Evolutionary conservation across 2,329 filamentous ascomycete species (phyloP), one percentile per base, ranked within the genome.

Genomic region (Alternaria triticimaculans): DNA sequence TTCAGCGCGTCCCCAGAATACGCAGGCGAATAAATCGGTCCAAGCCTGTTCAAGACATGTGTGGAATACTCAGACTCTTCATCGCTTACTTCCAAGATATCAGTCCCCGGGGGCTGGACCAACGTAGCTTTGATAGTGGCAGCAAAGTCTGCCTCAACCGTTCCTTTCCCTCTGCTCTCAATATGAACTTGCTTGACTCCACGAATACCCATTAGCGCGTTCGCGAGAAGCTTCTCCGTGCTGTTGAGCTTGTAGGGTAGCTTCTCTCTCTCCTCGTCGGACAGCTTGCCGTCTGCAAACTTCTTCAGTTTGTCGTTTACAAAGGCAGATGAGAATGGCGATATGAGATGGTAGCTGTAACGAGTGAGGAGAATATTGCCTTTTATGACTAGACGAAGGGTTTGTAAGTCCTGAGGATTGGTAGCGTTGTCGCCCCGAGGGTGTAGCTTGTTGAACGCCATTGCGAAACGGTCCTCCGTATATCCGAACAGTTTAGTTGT

Each of bases 201-300:
- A 5, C 69, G 68, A 48, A 73, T 65, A 3, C 63, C 65, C 9
- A 70, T 58, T 3, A 74, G 62, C 7, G 72, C 68, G 20, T 58
- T 66, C 10, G 66, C 44, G 10, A 70, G 18, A 4, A 41, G 50
- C 26, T 63, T 66, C 26, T 72, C 67, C 3, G 57, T 61, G 28
- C 60, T 60, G 49, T 64, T 56, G 50, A 67, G 30, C 11, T 50
- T 55, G 55, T 62, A 69, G 4, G 56, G 37, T 0, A 66, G 51
- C 3, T 26, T 23, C 3, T 51, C 18, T 46, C 69, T 66, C 26
- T 67, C 58, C 41, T 59, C 28, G 12, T 43, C 23, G n/a, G n/a
- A 30, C 11, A 55, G 21, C 3, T n/a, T 12, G 15, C 23, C 53
- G n/a, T 37, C 26, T 12, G 37, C 44, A 4, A 64, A 30, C 15